phyloP scores from a whole-genome alignment of 2,329 filamentous ascomycete species.

The Monilinia vaccinii-corymbosi region DNA sequence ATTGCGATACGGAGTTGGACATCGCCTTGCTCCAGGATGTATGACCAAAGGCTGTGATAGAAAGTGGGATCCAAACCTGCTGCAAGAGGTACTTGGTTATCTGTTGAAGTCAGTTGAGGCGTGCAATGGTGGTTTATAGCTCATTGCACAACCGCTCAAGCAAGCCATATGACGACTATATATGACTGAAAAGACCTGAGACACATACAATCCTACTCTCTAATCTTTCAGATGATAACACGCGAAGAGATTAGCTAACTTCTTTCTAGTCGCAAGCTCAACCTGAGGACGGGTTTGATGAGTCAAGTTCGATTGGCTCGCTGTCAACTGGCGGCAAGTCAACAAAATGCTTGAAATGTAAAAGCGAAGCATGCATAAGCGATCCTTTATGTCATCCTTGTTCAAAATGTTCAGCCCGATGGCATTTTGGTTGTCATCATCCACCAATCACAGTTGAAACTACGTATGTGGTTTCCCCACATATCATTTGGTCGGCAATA shows the following conservation, averaged over 20 bases:
- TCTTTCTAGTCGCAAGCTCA: constrained; percentile 11
- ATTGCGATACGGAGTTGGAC: constrained; percentile 46
- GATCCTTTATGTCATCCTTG: constrained; percentile 17
- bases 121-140: constrained; percentile 7
- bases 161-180: constrained; percentile 32
- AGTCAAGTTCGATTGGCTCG: constrained; percentile 10
- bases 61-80: constrained; percentile 31
- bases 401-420: constrained; percentile 15
- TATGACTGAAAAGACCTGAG: constrained; percentile 73
- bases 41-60: constrained; percentile 52
- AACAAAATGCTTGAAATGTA: constrained; percentile 20
- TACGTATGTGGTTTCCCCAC: background rate
- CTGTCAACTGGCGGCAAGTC: constrained; percentile 4
- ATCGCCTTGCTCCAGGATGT: constrained; percentile 37
- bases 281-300: constrained; percentile 14
- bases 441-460: background rate
- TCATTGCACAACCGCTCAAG: constrained; percentile 27
- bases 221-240: background rate
- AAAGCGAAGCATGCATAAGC: constrained; percentile 4
- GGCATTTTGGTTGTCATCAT: constrained; percentile 18
- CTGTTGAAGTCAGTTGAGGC: constrained; percentile 15
- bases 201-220: constrained; percentile 23
- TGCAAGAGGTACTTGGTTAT: background rate
- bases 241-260: constrained; percentile 12
- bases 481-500: background rate